Conservation (phyloP, 805 yeast genomes). For the Hanseniaspora osmophila region DNA sequence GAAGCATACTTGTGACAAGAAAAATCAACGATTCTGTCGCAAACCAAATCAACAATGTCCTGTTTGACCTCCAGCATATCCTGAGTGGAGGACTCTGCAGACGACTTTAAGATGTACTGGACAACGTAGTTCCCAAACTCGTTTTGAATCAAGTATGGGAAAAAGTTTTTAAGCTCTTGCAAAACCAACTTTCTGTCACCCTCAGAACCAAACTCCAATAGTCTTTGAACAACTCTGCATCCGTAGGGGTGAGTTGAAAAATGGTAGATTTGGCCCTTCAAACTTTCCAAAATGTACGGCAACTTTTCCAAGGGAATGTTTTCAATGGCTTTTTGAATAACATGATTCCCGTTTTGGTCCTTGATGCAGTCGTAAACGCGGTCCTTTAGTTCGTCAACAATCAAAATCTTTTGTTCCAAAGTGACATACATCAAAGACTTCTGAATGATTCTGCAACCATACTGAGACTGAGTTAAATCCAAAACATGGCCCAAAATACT, state of each 20-base stretch:
- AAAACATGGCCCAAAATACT: constrained; percentile 52
- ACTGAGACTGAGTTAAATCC: constrained; percentile 79
- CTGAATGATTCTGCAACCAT: constrained; percentile 95
- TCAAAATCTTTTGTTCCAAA: constrained; percentile 45
- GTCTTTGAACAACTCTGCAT: constrained; percentile 88
- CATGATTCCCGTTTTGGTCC: constrained; percentile 97
- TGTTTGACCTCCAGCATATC: constrained; percentile 28
- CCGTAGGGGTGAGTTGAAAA: constrained; percentile 94
- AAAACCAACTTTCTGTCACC: constrained; percentile 57
- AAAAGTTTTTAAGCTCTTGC: constrained; percentile 55
- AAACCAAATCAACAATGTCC: constrained; percentile 49
- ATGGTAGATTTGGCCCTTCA: constrained; percentile 61
- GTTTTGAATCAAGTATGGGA: constrained; percentile 73
- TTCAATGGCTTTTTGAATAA: constrained; percentile 89
- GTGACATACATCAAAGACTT: constrained; percentile 69
- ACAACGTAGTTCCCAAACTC: constrained; percentile 97
- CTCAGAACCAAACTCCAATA: constrained; percentile 61
- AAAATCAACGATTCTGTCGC: constrained; percentile 58
- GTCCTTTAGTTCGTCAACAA: constrained; percentile 57
- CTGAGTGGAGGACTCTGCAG: constrained; percentile 28
- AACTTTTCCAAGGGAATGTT: constrained; percentile 57
- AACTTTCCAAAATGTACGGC: constrained; percentile 57
- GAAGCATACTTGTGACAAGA: constrained; percentile 97
- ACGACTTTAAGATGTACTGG: constrained; percentile 84
- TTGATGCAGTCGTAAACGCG: constrained; percentile 58